Percentiles rank a stretch among this genome's conserved stretches.
Conservation (phyloP, 1,284 basidiomycete species). For the Paramarasmius palmivorus region DNA sequence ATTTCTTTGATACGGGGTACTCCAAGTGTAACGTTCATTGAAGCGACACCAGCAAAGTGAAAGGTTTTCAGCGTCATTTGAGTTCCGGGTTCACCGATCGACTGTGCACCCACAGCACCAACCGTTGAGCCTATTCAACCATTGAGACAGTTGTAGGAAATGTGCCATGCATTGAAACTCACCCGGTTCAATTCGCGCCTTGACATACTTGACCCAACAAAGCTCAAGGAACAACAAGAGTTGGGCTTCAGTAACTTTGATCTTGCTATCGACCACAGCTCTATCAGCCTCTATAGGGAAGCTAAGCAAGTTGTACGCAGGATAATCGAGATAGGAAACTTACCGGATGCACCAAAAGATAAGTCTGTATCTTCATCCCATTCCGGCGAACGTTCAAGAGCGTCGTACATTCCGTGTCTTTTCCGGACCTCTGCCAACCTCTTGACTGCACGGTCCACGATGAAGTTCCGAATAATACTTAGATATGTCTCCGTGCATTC, state of each 20-base stretch:
- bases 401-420: slow-evolving; percentile 84
- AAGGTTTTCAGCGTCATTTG: slow-evolving; percentile 99
- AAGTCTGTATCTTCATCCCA: slow-evolving; percentile 82
- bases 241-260: slow-evolving; percentile 87
- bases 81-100: slow-evolving; percentile 98
- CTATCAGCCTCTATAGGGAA: slow-evolving; percentile 53
- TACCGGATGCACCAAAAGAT: slow-evolving; percentile 74
- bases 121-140: slow-evolving; percentile 81
- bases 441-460: slow-evolving; percentile 69
- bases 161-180: slow-evolving; percentile 8
- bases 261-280: slow-evolving; percentile 83
- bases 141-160: slow-evolving; percentile 9
- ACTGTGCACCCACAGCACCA: slow-evolving; percentile 98
- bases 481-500: slow-evolving; percentile 81
- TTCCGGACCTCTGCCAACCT: slow-evolving; percentile 72
- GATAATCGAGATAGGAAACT: slow-evolving; percentile 23
- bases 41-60: slow-evolving; percentile 99
- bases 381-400: slow-evolving; percentile 72
- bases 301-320: slow-evolving; percentile 7
- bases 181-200: slow-evolving; percentile 95
- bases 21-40: slow-evolving; percentile 99
- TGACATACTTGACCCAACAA: slow-evolving; percentile 91
- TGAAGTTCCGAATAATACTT: slow-evolving; percentile 75
- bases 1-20: slow-evolving; percentile 99
- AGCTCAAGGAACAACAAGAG: slow-evolving; percentile 80